Conservation (phyloP, 441 rosid species). For the Populus hybrid region DNA sequence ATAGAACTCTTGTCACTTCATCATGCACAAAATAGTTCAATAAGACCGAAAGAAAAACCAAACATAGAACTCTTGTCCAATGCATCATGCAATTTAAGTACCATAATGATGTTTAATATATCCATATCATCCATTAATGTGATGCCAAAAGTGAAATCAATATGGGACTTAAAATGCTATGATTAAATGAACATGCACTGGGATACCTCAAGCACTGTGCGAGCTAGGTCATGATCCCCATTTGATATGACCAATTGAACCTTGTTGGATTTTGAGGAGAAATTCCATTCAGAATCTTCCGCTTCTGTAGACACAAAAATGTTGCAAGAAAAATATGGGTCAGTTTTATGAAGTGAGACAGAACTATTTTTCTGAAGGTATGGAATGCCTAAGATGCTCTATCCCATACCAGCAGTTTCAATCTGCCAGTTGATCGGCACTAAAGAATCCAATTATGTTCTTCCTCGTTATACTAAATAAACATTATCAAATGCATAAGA, state of each 20-base stretch:
- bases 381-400: background rate
- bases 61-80: too few relatives aligned
- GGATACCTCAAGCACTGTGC: constrained; percentile 65
- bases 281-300: constrained; percentile 51
- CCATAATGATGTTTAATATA: background rate
- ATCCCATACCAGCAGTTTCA: constrained; percentile 45
- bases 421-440: constrained; percentile 66
- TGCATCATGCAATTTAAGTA: background rate
- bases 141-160: background rate
- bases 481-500: constrained; percentile 2
- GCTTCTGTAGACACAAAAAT: constrained; percentile 26
- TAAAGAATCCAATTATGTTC: constrained; percentile 65
- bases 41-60: too few relatives aligned
- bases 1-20: too few relatives aligned
- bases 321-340: background rate
- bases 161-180: background rate
- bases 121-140: background rate
- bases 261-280: constrained; percentile 47
- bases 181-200: background rate
- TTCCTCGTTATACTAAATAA: constrained; percentile 30
- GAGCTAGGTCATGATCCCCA: constrained; percentile 67
- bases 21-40: too few relatives aligned
- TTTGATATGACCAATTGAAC: constrained; percentile 76
- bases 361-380: background rate
- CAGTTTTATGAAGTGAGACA: background rate